Evolutionary conservation across 192 early-diverging fungal genomes (phyloP), one percentile per base, ranked within the genome.

Genomic region (Geranomyces michiganensis): DNA sequence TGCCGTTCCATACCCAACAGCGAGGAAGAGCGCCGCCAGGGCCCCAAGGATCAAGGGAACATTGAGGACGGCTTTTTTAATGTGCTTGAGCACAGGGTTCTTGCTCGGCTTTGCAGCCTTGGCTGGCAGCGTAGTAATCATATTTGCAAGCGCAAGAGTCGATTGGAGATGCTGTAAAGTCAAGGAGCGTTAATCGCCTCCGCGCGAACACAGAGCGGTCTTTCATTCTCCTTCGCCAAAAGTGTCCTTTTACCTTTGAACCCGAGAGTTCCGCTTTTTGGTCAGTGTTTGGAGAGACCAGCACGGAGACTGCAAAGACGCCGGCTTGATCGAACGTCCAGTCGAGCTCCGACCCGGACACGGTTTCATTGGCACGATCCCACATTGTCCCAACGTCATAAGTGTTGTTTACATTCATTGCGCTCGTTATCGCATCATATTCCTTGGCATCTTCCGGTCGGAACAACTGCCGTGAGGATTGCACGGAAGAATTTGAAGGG

Each of bases 251-350:
- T 53, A 53, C 51, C 51, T 53, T 53, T 53, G 51, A 53, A 8
- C n/a, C 51, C 17, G 51, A n/a, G 51, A 6, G 4, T 8, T 53
- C n/a, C 4, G 17, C n/a, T 15, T 4, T 7, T 26, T 3, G 19
- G 51, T 53, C 15, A 15, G n/a, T 26, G 15, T 26, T 53, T 24
- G 51, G n/a, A 8, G 19, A 49, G 9, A 73, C 56, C 43, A 27
- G 29, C 10, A 58, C 31, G 46, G 56, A 58, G n/a, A 73, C 56
- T 7, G 73, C 24, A 48, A 74, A 74, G 22, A 31, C 22, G 24
- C 46, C 46, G 5, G 59, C 73, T 24, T 74, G 73, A 47, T 74
- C 73, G 51, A 74, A 74, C 6, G 65, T 44, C 73, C 73, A 74
- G 56, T 74, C 73, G 4, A 74, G 12, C 14, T 74, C 73, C 26